These are phyloP conservation scores for Ilex asprella DNA, from an alignment of 257 asterid genomes.

Conservation along the genomic window DNA sequence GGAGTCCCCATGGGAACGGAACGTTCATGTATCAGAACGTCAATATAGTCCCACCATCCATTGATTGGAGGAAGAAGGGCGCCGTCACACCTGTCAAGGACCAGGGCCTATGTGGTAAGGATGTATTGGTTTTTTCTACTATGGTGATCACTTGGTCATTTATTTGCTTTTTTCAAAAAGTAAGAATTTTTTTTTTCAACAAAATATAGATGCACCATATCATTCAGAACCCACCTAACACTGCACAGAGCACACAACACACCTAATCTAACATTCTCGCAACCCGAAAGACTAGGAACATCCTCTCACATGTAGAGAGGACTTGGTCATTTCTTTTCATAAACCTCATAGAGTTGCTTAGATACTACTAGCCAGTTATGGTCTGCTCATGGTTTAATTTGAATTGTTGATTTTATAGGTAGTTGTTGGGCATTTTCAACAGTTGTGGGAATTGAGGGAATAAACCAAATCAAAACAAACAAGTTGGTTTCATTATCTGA, in stretches of 20 bases:
- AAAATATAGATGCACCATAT: no score
- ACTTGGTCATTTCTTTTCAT: no score
- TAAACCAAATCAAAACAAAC: slow-evolving; percentile 63
- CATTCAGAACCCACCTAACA: no score
- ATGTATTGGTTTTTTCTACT: background rate
- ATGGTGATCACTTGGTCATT: background rate
- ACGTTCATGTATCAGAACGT: slow-evolving; percentile 55
- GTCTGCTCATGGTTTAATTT: no score
- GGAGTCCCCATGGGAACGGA: slow-evolving; percentile 22
- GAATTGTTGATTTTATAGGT: slow-evolving; percentile 28
- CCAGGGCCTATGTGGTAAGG: slow-evolving; percentile 87
- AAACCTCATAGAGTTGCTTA: no score
- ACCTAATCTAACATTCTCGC: no score
- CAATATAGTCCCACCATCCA: slow-evolving; percentile 42
- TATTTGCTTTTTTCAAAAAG: background rate
- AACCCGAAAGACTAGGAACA: no score
- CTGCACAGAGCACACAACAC: no score
- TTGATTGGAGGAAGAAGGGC: slow-evolving; percentile 85
- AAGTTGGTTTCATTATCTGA: slow-evolving; percentile 66
- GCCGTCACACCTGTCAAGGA: slow-evolving; percentile 67
- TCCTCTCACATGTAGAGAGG: no score
- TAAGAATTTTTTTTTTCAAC: no score
- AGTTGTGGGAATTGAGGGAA: slow-evolving; percentile 80
- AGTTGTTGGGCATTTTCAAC: slow-evolving; percentile 98
- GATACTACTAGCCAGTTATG: no score